A percentile compares a stretch with the other conserved stretches of the same genome.
phyloP scores from a whole-genome alignment of 2,329 filamentous ascomycete species.

The Geosmithia putterillii region DNA sequence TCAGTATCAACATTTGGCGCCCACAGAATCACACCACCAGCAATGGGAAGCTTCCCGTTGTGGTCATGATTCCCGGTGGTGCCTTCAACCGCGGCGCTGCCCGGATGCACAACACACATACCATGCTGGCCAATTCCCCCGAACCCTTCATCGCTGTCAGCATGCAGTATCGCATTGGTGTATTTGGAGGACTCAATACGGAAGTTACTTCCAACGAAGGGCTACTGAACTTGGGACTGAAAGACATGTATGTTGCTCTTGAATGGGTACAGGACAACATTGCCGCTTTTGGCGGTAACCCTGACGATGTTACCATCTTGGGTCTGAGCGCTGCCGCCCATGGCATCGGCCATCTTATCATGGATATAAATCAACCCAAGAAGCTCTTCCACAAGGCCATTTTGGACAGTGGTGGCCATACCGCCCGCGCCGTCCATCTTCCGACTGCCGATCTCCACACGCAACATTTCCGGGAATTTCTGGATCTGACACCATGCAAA shows the following conservation, averaged over 20 bases:
- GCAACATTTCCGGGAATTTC: constrained; percentile 15
- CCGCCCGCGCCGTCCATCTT: constrained; percentile 14
- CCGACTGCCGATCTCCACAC: constrained; percentile 12
- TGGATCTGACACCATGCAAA: constrained; percentile 14
- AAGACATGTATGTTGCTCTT: constrained; percentile 33
- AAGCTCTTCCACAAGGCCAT: constrained; percentile 18
- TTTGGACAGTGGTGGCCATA: constrained; percentile 17
- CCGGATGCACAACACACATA: constrained; percentile 22
- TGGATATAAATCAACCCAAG: constrained; percentile 17
- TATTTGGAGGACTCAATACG: constrained; percentile 46
- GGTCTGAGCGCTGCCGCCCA: constrained; percentile 25
- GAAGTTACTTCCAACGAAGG: constrained; percentile 35
- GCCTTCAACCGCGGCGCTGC: constrained; percentile 18
- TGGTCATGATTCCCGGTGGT: constrained; percentile 14
- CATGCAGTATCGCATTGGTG: constrained; percentile 35
- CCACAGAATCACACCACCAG: constrained; percentile 5
- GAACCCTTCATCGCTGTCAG: constrained; percentile 34
- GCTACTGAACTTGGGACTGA: constrained; percentile 38
- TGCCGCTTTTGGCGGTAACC: constrained; percentile 34
- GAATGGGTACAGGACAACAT: constrained; percentile 41
- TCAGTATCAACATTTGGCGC: constrained; percentile 13
- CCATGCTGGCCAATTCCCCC: constrained; percentile 36
- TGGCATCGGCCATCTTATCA: constrained; percentile 16
- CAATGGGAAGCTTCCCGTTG: constrained; percentile 12
- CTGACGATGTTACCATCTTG: constrained; percentile 32